Base-by-base conservation (phyloP, 257 asterid species). In the Eustoma russellianum region DNA sequence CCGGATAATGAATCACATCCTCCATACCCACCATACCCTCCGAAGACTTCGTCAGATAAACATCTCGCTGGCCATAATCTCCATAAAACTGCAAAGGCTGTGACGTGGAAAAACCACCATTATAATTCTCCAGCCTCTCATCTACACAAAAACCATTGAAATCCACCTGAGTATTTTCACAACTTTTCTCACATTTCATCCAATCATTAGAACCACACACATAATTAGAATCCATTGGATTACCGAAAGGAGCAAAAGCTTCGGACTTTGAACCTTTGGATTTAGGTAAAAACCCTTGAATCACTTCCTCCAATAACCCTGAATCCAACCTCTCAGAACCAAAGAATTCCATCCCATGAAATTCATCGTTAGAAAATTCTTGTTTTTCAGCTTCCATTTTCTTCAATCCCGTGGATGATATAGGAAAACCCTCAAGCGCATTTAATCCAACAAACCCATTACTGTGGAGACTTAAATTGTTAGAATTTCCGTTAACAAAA, bases 281-380 rank as follows among this genome's bases (percentile, higher is more conserved):
- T 41, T 75, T 71, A 12, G 85, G 85, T 33, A 74, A 74, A 65
- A 74, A 78, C 57, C 80, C 80, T 50, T 72, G 68, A 13, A 74
- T 50, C 17, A 71, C 73, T 48, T 72, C 79, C 33, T 71, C 76
- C 17, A 68, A 28, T 13, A 77, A 18, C 24, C 81, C 79, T 3
- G 85, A 78, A 68, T 61, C 81, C 7, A 81, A 66, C 2, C 66
- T 65, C 65, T 85, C 95, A 0, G 68, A 50, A 0, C 73, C 61
- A 16, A 84, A 87, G 53, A 87, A 82, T 0, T 77, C 93, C 80
- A 83, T 60, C 50, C 77, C 50, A 28, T 74, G 64, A 51, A 17
- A 41, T 18, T 55, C 49, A n/a, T 66, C 56, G 11, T 38, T 48
- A 9, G 9, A 34, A 3, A 5, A 47, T 40, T 33, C 48, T 43